A percentile compares a stretch with the other conserved stretches of the same genome.
Conservation (phyloP, 495 filamentous ascomycete genomes). For the Penicillium herquei region DNA sequence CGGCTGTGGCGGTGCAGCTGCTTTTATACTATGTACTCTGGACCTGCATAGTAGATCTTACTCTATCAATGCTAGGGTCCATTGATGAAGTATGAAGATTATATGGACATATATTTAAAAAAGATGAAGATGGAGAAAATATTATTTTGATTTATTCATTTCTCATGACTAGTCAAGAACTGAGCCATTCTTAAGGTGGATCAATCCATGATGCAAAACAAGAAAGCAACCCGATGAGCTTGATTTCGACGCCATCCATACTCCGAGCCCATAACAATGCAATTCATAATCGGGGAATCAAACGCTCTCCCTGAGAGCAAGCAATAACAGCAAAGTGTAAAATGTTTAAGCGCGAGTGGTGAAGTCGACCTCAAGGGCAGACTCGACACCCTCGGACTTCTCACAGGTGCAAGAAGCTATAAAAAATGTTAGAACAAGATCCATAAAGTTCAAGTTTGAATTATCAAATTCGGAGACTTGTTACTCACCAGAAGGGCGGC, state of each 20-base stretch:
- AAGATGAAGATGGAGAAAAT: neutral
- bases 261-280: constrained; percentile 6
- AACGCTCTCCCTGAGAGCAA: constrained; percentile 3
- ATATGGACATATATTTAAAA: neutral
- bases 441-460: neutral
- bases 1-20: constrained; percentile 35
- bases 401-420: constrained; percentile 81
- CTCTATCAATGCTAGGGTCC: neutral
- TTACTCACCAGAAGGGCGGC: constrained; percentile 63
- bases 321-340: neutral
- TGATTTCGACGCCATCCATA: constrained; percentile 10
- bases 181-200: neutral
- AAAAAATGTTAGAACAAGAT: neutral
- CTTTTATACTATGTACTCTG: neutral
- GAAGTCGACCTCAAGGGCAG: constrained; percentile 70
- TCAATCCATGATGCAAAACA: neutral
- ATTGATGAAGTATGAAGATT: too few relatives aligned
- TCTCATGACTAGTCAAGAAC: neutral
- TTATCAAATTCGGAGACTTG: neutral
- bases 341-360: constrained; percentile 51
- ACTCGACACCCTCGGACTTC: constrained; percentile 57
- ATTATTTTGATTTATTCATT: neutral
- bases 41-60: constrained; percentile 1
- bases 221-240: neutral
- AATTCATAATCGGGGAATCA: constrained; percentile 8